Evolutionary conservation across 2,329 filamentous ascomycete species (phyloP), one percentile per base, ranked within the genome.

Genomic region (Xenosphaeropsis pyriputrescens): DNA sequence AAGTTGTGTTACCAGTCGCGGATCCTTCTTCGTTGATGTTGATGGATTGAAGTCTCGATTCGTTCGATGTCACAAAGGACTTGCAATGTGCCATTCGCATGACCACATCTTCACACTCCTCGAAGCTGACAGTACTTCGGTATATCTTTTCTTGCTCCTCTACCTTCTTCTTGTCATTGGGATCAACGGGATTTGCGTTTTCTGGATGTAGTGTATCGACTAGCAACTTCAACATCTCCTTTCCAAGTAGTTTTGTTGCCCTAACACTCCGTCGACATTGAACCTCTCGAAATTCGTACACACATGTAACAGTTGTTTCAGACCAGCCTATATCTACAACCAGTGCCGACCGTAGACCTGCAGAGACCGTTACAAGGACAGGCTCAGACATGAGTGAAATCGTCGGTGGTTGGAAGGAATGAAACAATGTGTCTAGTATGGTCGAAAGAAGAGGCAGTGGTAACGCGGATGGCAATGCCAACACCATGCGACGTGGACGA

Each of bases 301-400:
- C 69, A 5, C 79, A 82, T 0, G 85, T 93, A 16, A 93, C 73
- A 1, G 79, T 71, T 0, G 88, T 93, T 57, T 96, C 91, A 32
- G 77, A 70, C 91, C 91, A 98, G 32, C 89, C 91, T 42, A 98
- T 69, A 52, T 98, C 86, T 29, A 98, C 67, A 1, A 96, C 75
- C 32, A 98, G 58, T 1, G 80, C 85, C n/a, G 84, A 85, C 12
- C 91, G 76, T 31, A 93, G 63, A 1, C 91, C 91, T 5, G 88
- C 86, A 6, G 80, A 81, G 3, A 88, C 72, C 6, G 80, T 67
- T 2, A 76, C 67, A 58, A 91, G 79, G 15, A 85, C 70, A 0
- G 89, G 75, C 0, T 75, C 72, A 1, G 86, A 85, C 51, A 95
- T 63, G 32, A 98, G 67, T 2, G 85, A 88, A 45, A 96, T 71